Conservation (phyloP, 345 rosid species). For the Camelina sativa region DNA sequence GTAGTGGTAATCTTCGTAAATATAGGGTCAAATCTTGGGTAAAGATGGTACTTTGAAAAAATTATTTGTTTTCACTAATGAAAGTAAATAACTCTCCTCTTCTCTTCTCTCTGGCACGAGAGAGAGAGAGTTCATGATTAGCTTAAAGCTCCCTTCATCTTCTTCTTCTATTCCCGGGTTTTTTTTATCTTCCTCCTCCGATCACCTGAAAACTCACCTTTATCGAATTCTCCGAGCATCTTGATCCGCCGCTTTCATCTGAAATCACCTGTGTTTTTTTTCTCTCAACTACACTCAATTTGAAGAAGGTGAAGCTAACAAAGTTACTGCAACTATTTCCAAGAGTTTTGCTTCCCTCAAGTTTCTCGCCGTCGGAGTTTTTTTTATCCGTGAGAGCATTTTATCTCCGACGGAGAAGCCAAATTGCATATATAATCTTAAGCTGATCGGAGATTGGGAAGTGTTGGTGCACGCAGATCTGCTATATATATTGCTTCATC, state of each 20-base stretch:
- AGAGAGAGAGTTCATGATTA: constrained; percentile 26
- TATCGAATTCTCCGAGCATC: neutral
- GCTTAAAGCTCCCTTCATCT: constrained; percentile 35
- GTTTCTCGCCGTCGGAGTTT: constrained; percentile 23
- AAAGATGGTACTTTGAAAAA: constrained; percentile 19
- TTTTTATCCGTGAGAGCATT: too few species aligned
- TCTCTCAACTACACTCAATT: neutral
- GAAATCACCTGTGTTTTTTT: neutral
- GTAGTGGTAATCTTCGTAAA: constrained; percentile 36
- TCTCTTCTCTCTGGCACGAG: constrained; percentile 22
- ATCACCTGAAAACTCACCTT: constrained; percentile 11
- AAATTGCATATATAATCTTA: neutral
- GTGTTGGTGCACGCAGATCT: constrained; percentile 7
- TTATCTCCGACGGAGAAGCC: neutral
- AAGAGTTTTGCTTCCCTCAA: neutral
- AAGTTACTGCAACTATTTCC: constrained; percentile 31
- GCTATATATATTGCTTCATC: constrained; percentile 18
- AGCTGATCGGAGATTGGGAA: constrained; percentile 11
- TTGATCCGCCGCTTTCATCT: constrained; percentile 16
- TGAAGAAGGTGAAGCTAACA: constrained; percentile 16
- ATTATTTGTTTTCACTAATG: constrained; percentile 12
- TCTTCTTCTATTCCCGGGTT: constrained; percentile 26
- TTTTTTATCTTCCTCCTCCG: neutral
- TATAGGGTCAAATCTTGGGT: constrained; percentile 39
- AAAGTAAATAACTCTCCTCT: constrained; percentile 18